Evolutionary conservation across 2,329 filamentous ascomycete species (phyloP).

Genomic region (Myotisia sp.): DNA sequence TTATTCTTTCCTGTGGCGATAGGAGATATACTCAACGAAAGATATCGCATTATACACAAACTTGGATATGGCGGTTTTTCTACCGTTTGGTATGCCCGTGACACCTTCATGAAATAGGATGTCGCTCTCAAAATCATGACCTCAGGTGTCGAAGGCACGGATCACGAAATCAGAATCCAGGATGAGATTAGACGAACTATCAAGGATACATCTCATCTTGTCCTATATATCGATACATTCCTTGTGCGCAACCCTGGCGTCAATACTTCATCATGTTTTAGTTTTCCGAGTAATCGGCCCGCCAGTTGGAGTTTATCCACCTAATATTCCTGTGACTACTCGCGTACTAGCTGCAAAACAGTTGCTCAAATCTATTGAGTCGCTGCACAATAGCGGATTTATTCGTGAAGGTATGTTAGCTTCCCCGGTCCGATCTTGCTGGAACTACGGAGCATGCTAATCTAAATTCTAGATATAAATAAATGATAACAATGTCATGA

Average conservation of each 20-base stretch:
- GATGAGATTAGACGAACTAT: constrained; percentile 8
- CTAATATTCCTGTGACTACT: constrained; percentile 5
- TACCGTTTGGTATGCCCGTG: constrained; percentile 14
- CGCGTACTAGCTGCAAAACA: constrained; percentile 7
- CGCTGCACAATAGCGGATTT: constrained; percentile 6
- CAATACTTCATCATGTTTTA: constrained; percentile 9
- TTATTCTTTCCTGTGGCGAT: constrained; percentile 12
- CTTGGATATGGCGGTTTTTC: constrained; percentile 15
- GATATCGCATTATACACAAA: constrained; percentile 13
- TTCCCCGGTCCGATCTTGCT: background rate
- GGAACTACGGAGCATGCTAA: background rate
- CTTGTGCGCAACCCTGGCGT: constrained; percentile 4
- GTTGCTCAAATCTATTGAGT: constrained; percentile 5
- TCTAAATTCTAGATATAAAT: constrained; percentile 4
- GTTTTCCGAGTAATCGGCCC: constrained; percentile 16
- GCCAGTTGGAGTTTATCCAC: constrained; percentile 9
- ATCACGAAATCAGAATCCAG: constrained; percentile 9
- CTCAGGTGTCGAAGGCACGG: constrained; percentile 1
- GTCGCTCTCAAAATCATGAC: constrained; percentile 10
- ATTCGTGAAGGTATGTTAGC: too few relatives aligned
- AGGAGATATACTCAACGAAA: constrained; percentile 11
- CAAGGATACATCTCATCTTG: constrained; percentile 10
- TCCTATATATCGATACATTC: constrained; percentile 8
- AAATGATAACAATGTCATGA: constrained; percentile 8
- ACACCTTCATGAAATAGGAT: constrained; percentile 7